Conservation (phyloP, 2,329 filamentous ascomycete species). For the Aspergillus amoenus region DNA sequence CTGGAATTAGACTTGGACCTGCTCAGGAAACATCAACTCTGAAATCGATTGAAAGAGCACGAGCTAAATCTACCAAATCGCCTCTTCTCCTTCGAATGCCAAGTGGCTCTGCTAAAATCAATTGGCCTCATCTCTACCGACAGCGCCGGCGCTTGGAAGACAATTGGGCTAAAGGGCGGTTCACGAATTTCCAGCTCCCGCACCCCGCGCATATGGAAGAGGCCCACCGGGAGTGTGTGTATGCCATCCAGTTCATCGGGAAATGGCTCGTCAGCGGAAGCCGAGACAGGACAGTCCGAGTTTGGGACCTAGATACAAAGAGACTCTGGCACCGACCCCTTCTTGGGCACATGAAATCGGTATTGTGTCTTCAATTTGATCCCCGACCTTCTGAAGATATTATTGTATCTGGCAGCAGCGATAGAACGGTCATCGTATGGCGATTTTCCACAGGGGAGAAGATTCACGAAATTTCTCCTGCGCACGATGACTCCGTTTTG, state of each 20-base stretch:
- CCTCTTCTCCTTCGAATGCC: conserved; percentile 33
- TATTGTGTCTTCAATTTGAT: conserved; percentile 94
- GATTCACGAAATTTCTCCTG: conserved; percentile 71
- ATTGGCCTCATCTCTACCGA: conserved; percentile 92
- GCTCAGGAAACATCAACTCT: conserved; percentile 8
- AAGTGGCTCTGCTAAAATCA: conserved; percentile 58
- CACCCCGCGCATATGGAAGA: conserved; percentile 78
- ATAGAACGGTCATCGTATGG: conserved; percentile 89
- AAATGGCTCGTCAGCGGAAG: conserved; percentile 91
- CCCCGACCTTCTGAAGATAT: conserved; percentile 82
- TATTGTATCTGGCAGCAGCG: conserved; percentile 93
- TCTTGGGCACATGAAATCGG: conserved; percentile 76
- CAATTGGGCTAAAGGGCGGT: conserved; percentile 86
- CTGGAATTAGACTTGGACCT: conserved; percentile 14
- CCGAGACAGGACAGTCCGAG: conserved; percentile 79
- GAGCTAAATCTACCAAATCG: conserved; percentile 27
- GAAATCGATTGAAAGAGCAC: conserved; percentile 14
- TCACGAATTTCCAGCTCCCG: conserved; percentile 83
- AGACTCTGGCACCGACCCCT: conserved; percentile 75
- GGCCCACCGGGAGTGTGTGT: conserved; percentile 89
- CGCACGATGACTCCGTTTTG: conserved; percentile 86
- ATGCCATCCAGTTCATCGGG: conserved; percentile 84
- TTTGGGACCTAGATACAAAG: conserved; percentile 85
- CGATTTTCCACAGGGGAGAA: conserved; percentile 85
- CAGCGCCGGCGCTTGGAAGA: conserved; percentile 80